A percentile compares a stretch with the other conserved stretches of the same genome.
phyloP scores from a whole-genome alignment of 164 flowering plant genomes.

The Magnolia officinalis region DNA sequence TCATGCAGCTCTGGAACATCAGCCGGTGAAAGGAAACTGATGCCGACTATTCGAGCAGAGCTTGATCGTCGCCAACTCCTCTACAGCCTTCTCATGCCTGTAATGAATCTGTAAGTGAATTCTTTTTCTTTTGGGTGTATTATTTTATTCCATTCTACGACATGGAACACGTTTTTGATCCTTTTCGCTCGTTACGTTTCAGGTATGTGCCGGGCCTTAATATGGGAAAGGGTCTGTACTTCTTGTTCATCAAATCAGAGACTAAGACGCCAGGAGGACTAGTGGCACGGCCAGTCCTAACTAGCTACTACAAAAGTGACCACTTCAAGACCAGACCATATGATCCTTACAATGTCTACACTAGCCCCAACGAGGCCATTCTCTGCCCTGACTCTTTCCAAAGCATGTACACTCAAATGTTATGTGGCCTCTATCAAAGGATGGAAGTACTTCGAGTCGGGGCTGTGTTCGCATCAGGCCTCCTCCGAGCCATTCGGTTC shows the following conservation, averaged over 20 bases:
- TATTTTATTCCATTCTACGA: neutral
- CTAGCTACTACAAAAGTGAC: constrained; percentile 68
- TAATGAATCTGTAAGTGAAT: constrained; percentile 64
- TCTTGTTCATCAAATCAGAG: constrained; percentile 56
- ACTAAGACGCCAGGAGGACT: constrained; percentile 66
- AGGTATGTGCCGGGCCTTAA: constrained; percentile 68
- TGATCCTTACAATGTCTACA: constrained; percentile 66
- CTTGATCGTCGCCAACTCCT: constrained; percentile 53
- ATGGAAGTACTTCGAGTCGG: constrained; percentile 62
- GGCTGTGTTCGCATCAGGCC: constrained; percentile 81
- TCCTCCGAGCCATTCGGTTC: constrained; percentile 62
- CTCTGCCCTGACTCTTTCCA: constrained; percentile 69
- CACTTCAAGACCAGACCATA: constrained; percentile 59
- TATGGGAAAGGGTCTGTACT: constrained; percentile 70
- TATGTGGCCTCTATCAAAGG: constrained; percentile 58
- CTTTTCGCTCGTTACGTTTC: neutral
- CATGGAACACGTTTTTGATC: neutral
- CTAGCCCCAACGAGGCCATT: constrained; percentile 70
- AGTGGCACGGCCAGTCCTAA: constrained; percentile 68
- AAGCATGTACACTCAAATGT: constrained; percentile 85
- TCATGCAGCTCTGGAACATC: constrained; percentile 75
- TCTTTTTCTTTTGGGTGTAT: neutral
- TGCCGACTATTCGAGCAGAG: constrained; percentile 75
- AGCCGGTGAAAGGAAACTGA: constrained; percentile 76
- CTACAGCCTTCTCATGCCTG: constrained; percentile 80